Evolutionary conservation across 805 yeast genomes (phyloP), one percentile per base, ranked within the genome.

Genomic region (Phaffomyces antillensis): DNA sequence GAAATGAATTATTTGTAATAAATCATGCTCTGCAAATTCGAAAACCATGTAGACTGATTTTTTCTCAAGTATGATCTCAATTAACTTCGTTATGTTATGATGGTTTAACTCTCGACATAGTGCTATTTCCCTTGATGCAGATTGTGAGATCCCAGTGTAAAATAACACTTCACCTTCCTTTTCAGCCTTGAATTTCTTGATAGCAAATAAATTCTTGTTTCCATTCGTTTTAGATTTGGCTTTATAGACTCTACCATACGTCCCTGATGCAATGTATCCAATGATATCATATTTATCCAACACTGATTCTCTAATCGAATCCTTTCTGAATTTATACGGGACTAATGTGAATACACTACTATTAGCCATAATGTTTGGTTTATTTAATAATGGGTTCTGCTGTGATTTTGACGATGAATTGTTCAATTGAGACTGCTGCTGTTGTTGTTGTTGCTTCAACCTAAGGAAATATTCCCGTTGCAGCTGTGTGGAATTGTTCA

Each of bases 181-280:
- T 55, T 95, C 99, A 28, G 89, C 83, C 62, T 93, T 93, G 72
- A 93, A 93, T 68, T 91, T 93, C 63, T 93, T 93, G 56, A 93
- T 93, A 7, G 99, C 99, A 60, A 72, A 59, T 41, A 56, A 44
- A 51, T 49, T 43, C 12, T 44, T 46, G 36, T 52, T 55, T 37
- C 57, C 26, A 11, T 46, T 61, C 49, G 53, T 64, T 61, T 59
- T 61, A 9, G 81, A 72, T 49, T 76, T 76, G 8, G 97, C 98
- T 61, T 93, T 91, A 68, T 89, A 93, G 20, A 88, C 96, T 47
- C 88, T 77, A 46, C 99, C 99, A 63, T 93, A 93, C 0, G 99
- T 93, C 35, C 99, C 99, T 0, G 99, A 96, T 1, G 99, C 99
- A 47, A 93, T 93, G 64, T 93, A 93, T 0, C 99, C 99, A 16